A percentile compares a stretch with the other conserved stretches of the same genome.
Conservation (phyloP, 768 basidiomycete genomes). For the Tylopilus subfusipes region DNA sequence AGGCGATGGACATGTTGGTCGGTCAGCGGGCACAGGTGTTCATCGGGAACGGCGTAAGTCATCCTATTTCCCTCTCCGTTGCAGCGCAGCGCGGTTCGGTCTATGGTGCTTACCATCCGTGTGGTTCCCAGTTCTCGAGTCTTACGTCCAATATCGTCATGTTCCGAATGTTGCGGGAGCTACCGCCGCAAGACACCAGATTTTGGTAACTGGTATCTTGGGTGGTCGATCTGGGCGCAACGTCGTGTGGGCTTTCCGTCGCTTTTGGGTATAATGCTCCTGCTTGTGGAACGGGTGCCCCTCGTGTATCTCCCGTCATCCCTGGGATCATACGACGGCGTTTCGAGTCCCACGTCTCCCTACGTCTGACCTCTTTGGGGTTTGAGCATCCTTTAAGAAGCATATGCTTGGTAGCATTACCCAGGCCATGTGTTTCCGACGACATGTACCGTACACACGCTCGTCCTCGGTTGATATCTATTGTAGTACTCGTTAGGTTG, state of each 20-base stretch:
- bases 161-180: conserved; percentile 37
- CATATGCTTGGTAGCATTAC: background rate
- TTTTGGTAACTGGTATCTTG: conserved; percentile 34
- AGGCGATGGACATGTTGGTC: conserved; percentile 67
- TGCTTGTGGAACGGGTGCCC: background rate
- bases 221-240: background rate
- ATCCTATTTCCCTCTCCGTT: background rate
- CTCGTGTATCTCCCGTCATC: background rate
- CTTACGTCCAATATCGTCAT: conserved; percentile 46
- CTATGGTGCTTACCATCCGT: background rate
- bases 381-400: background rate
- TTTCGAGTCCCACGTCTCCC: background rate
- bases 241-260: background rate
- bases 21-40: conserved; percentile 61
- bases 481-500: background rate
- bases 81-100: background rate
- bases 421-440: background rate
- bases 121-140: conserved; percentile 41
- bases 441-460: conserved; percentile 5
- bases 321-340: background rate
- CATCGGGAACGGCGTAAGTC: conserved; percentile 67
- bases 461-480: background rate
- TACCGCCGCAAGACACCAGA: conserved; percentile 36
- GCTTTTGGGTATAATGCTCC: background rate
- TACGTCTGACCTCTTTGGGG: background rate